Evolutionary conservation across 495 filamentous ascomycete genomes (phyloP).

Genomic region (Podospora sp.): DNA sequence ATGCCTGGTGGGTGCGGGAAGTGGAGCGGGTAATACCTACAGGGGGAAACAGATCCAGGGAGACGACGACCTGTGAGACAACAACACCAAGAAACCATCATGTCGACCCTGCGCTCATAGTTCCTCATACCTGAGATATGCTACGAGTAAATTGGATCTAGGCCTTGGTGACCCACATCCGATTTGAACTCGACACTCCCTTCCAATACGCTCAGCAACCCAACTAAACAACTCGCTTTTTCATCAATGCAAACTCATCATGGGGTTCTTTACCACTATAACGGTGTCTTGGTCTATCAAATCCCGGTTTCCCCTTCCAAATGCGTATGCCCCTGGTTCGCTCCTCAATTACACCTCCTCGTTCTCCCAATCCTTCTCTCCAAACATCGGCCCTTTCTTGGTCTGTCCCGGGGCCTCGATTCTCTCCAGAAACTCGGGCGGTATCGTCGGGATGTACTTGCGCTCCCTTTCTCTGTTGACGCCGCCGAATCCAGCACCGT

Average conservation of each 20-base stretch:
- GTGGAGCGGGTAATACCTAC: too few species aligned
- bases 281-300: background rate
- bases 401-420: conserved; percentile 66
- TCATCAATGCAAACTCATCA: background rate
- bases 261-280: background rate
- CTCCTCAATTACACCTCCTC: conserved; percentile 43
- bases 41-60: too few species aligned
- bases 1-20: too few species aligned
- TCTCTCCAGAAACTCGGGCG: conserved; percentile 88
- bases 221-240: background rate
- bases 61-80: too few species aligned
- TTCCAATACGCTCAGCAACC: too few species aligned
- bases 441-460: conserved; percentile 96
- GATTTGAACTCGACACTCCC: too few species aligned
- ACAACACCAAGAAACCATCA: too few species aligned
- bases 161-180: too few species aligned
- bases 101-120: too few species aligned
- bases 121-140: too few species aligned
- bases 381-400: conserved; percentile 44
- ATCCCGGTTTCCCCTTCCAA: background rate
- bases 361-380: conserved; percentile 54
- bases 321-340: background rate
- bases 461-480: conserved; percentile 87
- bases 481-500: conserved; percentile 92
- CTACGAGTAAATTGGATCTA: too few species aligned